Conservation (phyloP, 2,329 filamentous ascomycete genomes). For the Aspergillus aculeatinus region DNA sequence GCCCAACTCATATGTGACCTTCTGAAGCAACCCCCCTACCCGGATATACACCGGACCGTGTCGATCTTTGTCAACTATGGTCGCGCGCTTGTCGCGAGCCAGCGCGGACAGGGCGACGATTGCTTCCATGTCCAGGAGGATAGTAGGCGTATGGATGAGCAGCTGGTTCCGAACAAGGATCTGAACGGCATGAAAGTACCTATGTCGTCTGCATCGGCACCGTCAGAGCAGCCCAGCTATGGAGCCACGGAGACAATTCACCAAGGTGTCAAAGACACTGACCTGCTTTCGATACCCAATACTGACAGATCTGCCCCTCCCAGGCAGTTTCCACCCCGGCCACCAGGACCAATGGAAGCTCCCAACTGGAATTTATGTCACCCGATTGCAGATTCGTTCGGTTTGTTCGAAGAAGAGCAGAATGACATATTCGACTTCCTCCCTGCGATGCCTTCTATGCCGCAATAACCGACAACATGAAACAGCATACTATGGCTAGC, state of each 20-base stretch:
- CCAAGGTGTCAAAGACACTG: slow-evolving; percentile 19
- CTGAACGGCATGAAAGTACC: not conserved
- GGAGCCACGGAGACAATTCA: slow-evolving; percentile 11
- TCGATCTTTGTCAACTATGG: slow-evolving; percentile 40
- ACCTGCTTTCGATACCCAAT: slow-evolving; percentile 16
- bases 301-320: slow-evolving; percentile 19
- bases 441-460: slow-evolving; percentile 35
- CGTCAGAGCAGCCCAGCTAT: slow-evolving; percentile 1
- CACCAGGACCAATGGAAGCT: slow-evolving; percentile 33
- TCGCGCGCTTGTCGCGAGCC: slow-evolving; percentile 30
- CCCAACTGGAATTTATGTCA: slow-evolving; percentile 39
- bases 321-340: slow-evolving; percentile 25
- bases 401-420: slow-evolving; percentile 37
- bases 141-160: not conserved
- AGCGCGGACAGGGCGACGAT: not conserved
- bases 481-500: not conserved
- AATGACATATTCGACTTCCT: slow-evolving; percentile 40
- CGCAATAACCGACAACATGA: slow-evolving; percentile 13
- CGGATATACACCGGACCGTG: slow-evolving; percentile 40
- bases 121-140: not conserved
- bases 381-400: slow-evolving; percentile 38
- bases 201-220: not conserved
- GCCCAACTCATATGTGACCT: slow-evolving; percentile 36
- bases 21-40: slow-evolving; percentile 37
- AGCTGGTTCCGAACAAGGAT: not conserved